These are phyloP conservation scores for Evansstolkia leycettana DNA, from an alignment of 495 filamentous ascomycete species.

Conservation along the genomic window DNA sequence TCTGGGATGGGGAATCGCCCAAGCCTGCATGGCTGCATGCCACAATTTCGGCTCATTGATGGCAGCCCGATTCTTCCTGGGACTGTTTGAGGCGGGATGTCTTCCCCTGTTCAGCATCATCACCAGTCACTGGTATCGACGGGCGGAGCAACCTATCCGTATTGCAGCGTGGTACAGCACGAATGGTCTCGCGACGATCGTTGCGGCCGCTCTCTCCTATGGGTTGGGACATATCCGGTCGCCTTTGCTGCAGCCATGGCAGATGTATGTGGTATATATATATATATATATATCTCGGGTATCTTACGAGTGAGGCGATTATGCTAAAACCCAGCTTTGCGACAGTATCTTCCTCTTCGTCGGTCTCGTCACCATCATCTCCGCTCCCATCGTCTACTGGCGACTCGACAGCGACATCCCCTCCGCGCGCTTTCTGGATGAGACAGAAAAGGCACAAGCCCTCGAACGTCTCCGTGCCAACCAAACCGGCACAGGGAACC, in stretches of 20 bases:
- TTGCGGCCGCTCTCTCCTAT: conserved; percentile 33
- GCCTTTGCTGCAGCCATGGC: conserved; percentile 41
- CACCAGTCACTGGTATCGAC: conserved; percentile 37
- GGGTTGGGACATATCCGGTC: conserved; percentile 44
- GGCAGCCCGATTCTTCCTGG: conserved; percentile 34
- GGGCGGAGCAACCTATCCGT: conserved; percentile 36
- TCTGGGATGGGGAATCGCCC: conserved; percentile 40
- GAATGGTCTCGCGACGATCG: conserved; percentile 35
- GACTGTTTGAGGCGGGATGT: conserved; percentile 43
- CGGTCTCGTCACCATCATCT: conserved; percentile 34
- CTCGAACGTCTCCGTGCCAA: conserved; percentile 51
- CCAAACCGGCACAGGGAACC: conserved; percentile 43
- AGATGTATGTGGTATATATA: conserved; percentile 43
- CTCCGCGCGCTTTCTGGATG: conserved; percentile 46
- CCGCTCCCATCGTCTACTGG: conserved; percentile 31
- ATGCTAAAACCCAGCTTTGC: no score
- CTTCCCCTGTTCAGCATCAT: conserved; percentile 46
- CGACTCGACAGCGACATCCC: conserved; percentile 34
- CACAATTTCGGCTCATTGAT: conserved; percentile 31
- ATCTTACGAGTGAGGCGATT: no score
- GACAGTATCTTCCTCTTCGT: conserved; percentile 32
- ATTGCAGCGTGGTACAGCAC: conserved; percentile 39
- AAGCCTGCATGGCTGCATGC: conserved; percentile 32
- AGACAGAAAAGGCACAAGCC: conserved; percentile 45
- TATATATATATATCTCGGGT: no score